phyloP scores from a whole-genome alignment of 164 flowering plant genomes.

The Magnolia sinica region DNA sequence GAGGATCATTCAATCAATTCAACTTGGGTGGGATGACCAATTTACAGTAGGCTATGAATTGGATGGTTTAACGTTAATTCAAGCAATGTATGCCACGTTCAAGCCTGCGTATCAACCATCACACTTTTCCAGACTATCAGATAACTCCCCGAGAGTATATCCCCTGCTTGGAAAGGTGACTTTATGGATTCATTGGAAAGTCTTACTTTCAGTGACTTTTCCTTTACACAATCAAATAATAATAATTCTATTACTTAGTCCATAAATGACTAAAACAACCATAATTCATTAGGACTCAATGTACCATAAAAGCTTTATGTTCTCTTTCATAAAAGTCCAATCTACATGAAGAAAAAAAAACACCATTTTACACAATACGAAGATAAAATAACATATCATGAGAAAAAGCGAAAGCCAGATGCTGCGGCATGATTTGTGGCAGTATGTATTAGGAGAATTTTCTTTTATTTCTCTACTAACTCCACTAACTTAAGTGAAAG shows the following conservation, averaged over 20 bases:
- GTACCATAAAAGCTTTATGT: background rate
- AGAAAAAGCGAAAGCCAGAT: background rate
- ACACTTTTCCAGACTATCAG: background rate
- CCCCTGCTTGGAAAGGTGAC: background rate
- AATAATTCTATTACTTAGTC: background rate
- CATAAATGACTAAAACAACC: background rate
- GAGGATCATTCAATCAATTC: no score
- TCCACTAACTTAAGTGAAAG: no score
- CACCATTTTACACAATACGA: background rate
- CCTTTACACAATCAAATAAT: background rate
- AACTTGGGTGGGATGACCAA: no score
- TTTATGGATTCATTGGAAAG: background rate
- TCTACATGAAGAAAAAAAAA: no score
- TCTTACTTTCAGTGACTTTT: background rate
- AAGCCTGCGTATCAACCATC: background rate
- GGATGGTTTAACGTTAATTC: no score
- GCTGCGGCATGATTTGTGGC: background rate
- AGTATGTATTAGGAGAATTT: background rate
- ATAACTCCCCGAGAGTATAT: background rate
- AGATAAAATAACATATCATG: background rate
- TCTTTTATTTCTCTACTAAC: no score
- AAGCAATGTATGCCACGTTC: no score
- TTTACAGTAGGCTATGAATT: no score
- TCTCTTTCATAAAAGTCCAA: background rate
- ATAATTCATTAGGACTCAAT: background rate